Evolutionary conservation across 176 grass and related monocot genomes (phyloP), one percentile per base, ranked within the genome.

Genomic region (Aegilops bicornis): DNA sequence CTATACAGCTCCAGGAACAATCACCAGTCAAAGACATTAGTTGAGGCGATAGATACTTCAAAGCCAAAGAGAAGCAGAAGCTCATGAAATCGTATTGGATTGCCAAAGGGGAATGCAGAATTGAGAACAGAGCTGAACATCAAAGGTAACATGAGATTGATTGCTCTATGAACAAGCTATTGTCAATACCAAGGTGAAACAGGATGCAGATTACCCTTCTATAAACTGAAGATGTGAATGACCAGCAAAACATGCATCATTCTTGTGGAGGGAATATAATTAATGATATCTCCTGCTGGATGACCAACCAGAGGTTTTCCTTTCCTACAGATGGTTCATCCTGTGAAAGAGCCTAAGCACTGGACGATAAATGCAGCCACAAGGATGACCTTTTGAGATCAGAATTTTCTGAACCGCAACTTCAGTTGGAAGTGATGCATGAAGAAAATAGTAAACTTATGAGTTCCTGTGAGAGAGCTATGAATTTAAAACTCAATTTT

Each of bases 31-130:
- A n/a, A 96, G 85, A 89, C 90, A 29, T 86, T 98, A 85, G 94
- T 98, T 69, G 89, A 92, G 13, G 94, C 88, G 88, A 96, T 96
- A 92, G 75, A 92, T 73, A 86, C 88, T 71, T 94, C 90, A 63
- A 98, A 94, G 42, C 85, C 91, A 98, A 83, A 83, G 94, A 89
- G 94, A 98, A 89, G 94, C 92, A 30, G 92, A 94, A 90, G 92
- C 96, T 84, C 93, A 94, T 86, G 96, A 98, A 98, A 94, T 69
- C 32, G 91, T 90, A 96, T 98, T 76, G 84, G 84, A 67, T 91
- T 98, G 76, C 76, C 90, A 71, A 94, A 92, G 85, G 97, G 92
- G 82, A 96, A 98, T 83, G 93, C 91, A 20, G 90, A 96, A 86
- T 77, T 96, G 66, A 88, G 79, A 68, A 65, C 83, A 80, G 79